phyloP scores from a whole-genome alignment of 768 basidiomycete species.

The Lactarius trivialis region DNA sequence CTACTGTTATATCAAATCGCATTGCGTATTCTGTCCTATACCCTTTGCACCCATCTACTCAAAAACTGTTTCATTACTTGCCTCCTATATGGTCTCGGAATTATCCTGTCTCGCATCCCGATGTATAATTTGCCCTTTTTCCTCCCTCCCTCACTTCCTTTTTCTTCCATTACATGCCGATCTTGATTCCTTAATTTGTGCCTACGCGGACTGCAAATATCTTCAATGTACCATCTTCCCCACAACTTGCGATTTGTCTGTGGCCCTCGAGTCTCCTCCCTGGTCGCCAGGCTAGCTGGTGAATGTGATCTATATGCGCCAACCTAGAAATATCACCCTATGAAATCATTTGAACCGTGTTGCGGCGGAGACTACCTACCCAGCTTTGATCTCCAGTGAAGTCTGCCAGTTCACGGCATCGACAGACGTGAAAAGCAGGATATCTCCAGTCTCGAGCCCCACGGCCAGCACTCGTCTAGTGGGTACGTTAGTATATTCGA shows the following conservation, averaged over 20 bases:
- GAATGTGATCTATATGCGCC: constrained; percentile 73
- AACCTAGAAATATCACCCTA: constrained; percentile 37
- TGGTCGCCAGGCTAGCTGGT: constrained; percentile 77
- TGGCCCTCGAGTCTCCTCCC: constrained; percentile 26
- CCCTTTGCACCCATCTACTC: constrained; percentile 49
- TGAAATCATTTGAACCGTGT: constrained; percentile 1
- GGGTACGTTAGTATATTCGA: background rate
- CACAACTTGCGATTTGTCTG: constrained; percentile 72
- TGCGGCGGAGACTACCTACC: constrained; percentile 37
- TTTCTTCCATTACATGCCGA: constrained; percentile 20
- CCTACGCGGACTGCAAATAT: constrained; percentile 35
- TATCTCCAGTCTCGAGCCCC: constrained; percentile 77
- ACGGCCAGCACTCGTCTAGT: constrained; percentile 60
- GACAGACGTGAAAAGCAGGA: constrained; percentile 51
- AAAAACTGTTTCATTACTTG: constrained; percentile 62
- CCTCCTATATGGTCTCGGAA: constrained; percentile 35
- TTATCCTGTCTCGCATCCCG: constrained; percentile 40
- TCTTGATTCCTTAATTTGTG: constrained; percentile 25
- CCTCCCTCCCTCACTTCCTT: constrained; percentile 34
- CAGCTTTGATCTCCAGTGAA: constrained; percentile 40
- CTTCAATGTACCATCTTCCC: constrained; percentile 89
- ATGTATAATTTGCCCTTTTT: constrained; percentile 54
- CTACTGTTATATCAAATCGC: constrained; percentile 46
- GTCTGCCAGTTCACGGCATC: constrained; percentile 41
- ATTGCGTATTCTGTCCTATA: constrained; percentile 54